A percentile compares a stretch with the other conserved stretches of the same genome.
phyloP scores from a whole-genome alignment of 805 yeast species.

The Candida succiphila region DNA sequence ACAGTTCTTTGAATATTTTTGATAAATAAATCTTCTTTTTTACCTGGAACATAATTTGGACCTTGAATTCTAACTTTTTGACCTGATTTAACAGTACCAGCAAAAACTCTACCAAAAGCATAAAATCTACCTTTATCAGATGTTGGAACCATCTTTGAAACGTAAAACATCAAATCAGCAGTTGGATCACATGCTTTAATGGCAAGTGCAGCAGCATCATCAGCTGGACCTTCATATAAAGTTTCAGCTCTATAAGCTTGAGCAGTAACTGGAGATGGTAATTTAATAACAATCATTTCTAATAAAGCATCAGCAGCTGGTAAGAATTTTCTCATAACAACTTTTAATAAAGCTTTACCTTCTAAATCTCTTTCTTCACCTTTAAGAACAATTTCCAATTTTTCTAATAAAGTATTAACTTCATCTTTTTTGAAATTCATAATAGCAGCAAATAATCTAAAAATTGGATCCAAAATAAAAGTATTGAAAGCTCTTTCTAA shows the following conservation, averaged over 20 bases:
- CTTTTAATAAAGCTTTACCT: conserved; percentile 97
- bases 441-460: conserved; percentile 92
- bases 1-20: conserved; percentile 99
- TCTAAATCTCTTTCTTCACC: conserved; percentile 96
- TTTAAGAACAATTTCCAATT: conserved; percentile 90
- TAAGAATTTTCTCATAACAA: conserved; percentile 98
- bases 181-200: conserved; percentile 98
- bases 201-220: conserved; percentile 82
- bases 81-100: conserved; percentile 99
- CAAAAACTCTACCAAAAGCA: conserved; percentile 99
- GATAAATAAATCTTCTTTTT: conserved; percentile 93
- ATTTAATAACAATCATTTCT: conserved; percentile 97
- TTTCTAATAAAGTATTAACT: conserved; percentile 83
- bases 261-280: conserved; percentile 99
- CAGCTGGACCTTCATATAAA: conserved; percentile 97
- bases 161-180: conserved; percentile 98
- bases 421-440: conserved; percentile 99
- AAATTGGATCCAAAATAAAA: conserved; percentile 98
- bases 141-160: conserved; percentile 99
- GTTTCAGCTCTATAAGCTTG: conserved; percentile 98
- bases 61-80: conserved; percentile 99
- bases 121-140: conserved; percentile 99
- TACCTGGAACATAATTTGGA: conserved; percentile 98
- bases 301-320: conserved; percentile 99
- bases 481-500: conserved; percentile 99